Percentiles rank a stretch among this genome's conserved stretches.
Evolutionary conservation across 148 eudicot genomes (phyloP).

Genomic region (Nepenthes mirabilis): DNA sequence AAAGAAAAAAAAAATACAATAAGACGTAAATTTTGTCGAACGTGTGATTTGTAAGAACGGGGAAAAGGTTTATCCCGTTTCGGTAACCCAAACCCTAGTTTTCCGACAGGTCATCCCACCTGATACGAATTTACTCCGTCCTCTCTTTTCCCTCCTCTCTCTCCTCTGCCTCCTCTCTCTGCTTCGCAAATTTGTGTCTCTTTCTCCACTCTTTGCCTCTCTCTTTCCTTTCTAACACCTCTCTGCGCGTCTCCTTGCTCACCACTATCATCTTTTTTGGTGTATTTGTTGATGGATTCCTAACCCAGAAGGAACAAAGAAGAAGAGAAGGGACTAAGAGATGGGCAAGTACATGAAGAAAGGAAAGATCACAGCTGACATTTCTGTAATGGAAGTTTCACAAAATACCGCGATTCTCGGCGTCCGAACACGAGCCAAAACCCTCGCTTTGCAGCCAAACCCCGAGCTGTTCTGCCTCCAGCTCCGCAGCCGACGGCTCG

Average conservation of each 20-base stretch:
- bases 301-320: background rate
- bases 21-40: no score
- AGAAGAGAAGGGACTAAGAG: background rate
- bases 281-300: constrained; percentile 3
- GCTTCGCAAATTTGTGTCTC: constrained; percentile 2
- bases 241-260: background rate
- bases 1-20: no score
- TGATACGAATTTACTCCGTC: no score
- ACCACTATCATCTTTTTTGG: no score
- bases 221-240: background rate
- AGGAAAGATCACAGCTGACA: constrained; percentile 40
- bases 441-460: constrained; percentile 50
- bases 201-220: constrained; percentile 2
- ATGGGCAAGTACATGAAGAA: constrained; percentile 75
- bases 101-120: no score
- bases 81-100: no score
- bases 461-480: constrained; percentile 55
- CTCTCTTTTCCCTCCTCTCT: no score
- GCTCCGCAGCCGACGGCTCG: constrained; percentile 56
- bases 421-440: constrained; percentile 70
- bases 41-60: no score
- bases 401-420: constrained; percentile 34
- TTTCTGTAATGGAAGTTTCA: constrained; percentile 46
- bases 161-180: no score
- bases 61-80: no score